phyloP scores from a whole-genome alignment of 768 basidiomycete species.

The Suillus occidentalis region DNA sequence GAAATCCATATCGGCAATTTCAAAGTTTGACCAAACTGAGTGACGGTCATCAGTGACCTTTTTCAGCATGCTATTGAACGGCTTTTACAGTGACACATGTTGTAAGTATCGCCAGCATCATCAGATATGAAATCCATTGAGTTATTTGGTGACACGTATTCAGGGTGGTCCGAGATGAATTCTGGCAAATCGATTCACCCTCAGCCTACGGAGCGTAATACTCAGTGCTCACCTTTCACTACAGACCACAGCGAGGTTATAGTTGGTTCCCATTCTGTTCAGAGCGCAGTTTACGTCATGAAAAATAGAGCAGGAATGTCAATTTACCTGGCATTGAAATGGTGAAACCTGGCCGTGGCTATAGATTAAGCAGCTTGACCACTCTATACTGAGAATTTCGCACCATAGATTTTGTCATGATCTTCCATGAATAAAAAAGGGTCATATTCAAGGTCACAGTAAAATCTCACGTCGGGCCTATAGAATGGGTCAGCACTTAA shows the following conservation, averaged over 20 bases:
- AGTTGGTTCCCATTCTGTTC: conserved; percentile 56
- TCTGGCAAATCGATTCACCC: conserved; percentile 45
- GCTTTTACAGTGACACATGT: conserved; percentile 60
- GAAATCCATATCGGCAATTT: conserved; percentile 82
- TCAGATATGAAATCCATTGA: conserved; percentile 65
- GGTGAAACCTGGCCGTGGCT: conserved; percentile 47
- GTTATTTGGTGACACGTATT: conserved; percentile 57
- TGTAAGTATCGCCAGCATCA: conserved; percentile 63
- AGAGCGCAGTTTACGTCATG: not conserved
- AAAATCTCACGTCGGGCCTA: conserved; percentile 53
- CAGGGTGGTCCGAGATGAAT: conserved; percentile 55
- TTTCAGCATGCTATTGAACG: not conserved
- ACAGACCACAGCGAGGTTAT: conserved; percentile 63
- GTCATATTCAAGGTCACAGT: conserved; percentile 48
- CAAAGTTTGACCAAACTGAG: conserved; percentile 91
- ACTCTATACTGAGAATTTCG: conserved; percentile 4
- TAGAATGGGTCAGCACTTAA: conserved; percentile 1
- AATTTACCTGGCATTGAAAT: conserved; percentile 46
- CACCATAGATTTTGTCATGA: conserved; percentile 51
- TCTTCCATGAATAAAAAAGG: conserved; percentile 63
- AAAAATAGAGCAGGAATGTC: not conserved
- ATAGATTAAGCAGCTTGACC: not conserved
- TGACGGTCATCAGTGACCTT: not conserved
- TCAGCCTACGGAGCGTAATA: conserved; percentile 32
- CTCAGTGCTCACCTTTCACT: conserved; percentile 49